Evolutionary conservation across 768 basidiomycete species (phyloP).

Genomic region (Termitomyces sp.): DNA sequence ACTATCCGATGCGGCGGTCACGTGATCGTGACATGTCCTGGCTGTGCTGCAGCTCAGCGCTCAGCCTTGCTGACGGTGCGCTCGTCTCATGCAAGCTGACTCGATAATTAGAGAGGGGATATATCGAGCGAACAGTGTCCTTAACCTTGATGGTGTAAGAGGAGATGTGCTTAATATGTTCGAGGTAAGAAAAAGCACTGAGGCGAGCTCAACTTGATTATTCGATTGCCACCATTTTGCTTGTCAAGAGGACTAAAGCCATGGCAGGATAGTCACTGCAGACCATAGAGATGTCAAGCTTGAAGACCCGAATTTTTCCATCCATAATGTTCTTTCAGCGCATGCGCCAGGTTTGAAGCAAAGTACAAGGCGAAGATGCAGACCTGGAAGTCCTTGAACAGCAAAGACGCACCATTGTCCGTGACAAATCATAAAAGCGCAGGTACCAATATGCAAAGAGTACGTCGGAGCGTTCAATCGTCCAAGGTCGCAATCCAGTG

Average conservation of each 20-base stretch:
- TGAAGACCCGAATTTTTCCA: not conserved
- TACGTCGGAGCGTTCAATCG: not conserved
- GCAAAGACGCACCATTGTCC: not conserved
- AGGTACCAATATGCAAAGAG: too few relatives aligned
- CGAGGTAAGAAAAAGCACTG: not conserved
- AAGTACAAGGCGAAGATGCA: not conserved
- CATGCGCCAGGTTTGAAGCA: not conserved
- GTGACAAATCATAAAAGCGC: not conserved
- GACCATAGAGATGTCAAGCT: not conserved
- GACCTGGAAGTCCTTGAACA: not conserved
- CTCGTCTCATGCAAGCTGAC: too few relatives aligned
- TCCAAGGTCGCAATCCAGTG: too few relatives aligned
- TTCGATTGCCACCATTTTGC: too few relatives aligned
- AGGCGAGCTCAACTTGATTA: not conserved
- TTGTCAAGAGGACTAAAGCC: not conserved
- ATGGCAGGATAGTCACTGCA: too few relatives aligned
- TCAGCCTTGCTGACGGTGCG: too few relatives aligned
- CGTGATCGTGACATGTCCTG: not conserved
- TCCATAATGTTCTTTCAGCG: not conserved
- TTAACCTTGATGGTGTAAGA: not conserved
- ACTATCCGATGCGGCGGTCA: too few relatives aligned
- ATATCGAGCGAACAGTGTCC: not conserved
- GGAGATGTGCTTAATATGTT: not conserved
- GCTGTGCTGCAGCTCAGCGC: not conserved
- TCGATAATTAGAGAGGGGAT: too few relatives aligned